Evolutionary conservation across 805 yeast genomes (phyloP).

Genomic region (Huiozyma sinensis): DNA sequence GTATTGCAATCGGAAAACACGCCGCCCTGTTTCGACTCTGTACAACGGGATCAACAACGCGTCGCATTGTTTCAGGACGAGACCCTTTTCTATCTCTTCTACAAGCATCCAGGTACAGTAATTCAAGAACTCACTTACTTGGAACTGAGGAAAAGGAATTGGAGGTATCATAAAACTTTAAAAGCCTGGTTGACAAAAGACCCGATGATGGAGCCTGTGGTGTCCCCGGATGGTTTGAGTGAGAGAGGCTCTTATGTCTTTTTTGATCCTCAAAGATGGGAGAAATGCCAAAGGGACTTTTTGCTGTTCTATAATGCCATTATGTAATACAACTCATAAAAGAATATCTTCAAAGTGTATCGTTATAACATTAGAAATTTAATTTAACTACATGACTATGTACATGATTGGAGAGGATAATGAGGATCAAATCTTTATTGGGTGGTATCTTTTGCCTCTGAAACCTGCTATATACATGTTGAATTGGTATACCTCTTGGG

Average conservation of each 20-base stretch:
- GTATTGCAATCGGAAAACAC: conserved; percentile 21
- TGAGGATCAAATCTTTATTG: conserved; percentile 33
- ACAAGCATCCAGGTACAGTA: conserved; percentile 85
- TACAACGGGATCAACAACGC: conserved; percentile 33
- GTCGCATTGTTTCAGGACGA: conserved; percentile 71
- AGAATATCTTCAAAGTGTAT: too few relatives aligned
- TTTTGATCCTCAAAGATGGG: conserved; percentile 95
- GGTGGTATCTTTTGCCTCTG: conserved; percentile 96
- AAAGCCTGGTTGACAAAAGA: conserved; percentile 97
- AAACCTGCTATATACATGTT: conserved; percentile 85
- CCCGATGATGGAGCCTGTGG: conserved; percentile 78
- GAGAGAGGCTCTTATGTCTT: conserved; percentile 91
- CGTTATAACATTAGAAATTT: too few relatives aligned
- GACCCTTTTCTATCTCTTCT: conserved; percentile 85
- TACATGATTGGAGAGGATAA: background rate
- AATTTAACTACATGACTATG: background rate
- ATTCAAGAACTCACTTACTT: conserved; percentile 90
- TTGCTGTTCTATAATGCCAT: conserved; percentile 51
- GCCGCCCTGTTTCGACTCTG: conserved; percentile 27
- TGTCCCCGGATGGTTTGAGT: conserved; percentile 57
- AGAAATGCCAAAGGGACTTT: conserved; percentile 71
- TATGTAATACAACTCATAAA: conserved; percentile 29
- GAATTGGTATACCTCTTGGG: conserved; percentile 91
- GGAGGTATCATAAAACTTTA: conserved; percentile 94
- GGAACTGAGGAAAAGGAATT: conserved; percentile 81